Conservation (phyloP, 2,329 filamentous ascomycete genomes). For the Blastomyces emzantsi region DNA sequence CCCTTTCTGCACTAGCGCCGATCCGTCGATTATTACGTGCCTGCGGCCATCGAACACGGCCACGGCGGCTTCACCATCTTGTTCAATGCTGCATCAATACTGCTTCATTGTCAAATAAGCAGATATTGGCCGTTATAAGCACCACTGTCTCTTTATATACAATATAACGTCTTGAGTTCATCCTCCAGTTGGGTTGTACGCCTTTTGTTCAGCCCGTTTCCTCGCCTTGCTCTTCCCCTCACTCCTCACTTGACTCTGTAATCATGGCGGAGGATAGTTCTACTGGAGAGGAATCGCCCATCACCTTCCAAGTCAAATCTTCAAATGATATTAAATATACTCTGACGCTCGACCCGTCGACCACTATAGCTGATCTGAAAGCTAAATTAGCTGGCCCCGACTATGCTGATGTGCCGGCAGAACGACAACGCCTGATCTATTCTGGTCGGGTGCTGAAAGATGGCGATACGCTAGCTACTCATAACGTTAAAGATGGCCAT, state of each 20-base stretch:
- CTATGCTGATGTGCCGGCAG: constrained; percentile 75
- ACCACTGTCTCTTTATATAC: neutral
- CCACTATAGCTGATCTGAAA: constrained; percentile 79
- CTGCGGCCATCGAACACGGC: neutral
- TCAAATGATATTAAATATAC: constrained; percentile 79
- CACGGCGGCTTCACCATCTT: neutral
- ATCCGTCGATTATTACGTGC: constrained; percentile 2
- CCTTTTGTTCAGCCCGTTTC: neutral
- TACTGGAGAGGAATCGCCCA: constrained; percentile 56
- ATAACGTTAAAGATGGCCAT: constrained; percentile 94
- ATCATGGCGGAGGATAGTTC: constrained; percentile 35
- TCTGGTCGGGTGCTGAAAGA: constrained; percentile 96
- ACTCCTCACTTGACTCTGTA: neutral
- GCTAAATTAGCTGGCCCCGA: constrained; percentile 71
- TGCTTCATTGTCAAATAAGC: neutral
- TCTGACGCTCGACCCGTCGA: constrained; percentile 67
- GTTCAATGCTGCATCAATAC: neutral
- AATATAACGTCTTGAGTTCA: neutral
- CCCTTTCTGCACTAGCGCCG: constrained; percentile 7
- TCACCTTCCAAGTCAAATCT: constrained; percentile 98
- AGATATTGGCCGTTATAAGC: neutral
- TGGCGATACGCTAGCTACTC: constrained; percentile 69
- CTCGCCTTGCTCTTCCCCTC: neutral
- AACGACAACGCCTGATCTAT: constrained; percentile 93
- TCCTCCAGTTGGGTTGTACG: neutral